A percentile compares a stretch with the other conserved stretches of the same genome.
Conservation (phyloP, 1,284 basidiomycete genomes). For the Ceratobasidium sp. region DNA sequence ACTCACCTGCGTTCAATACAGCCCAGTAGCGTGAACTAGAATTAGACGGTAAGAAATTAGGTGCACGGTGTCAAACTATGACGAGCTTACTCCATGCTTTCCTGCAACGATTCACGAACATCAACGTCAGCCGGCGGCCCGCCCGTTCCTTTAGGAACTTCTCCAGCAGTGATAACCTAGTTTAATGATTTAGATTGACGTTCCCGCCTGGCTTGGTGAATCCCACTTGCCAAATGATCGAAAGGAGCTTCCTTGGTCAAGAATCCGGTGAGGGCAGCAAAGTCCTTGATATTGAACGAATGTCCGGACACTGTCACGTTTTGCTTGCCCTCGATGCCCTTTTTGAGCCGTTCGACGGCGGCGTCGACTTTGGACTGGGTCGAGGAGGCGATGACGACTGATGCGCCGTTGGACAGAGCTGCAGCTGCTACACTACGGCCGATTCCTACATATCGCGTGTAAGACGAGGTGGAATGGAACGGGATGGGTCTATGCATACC, state of each 20-base stretch:
- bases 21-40: slow-evolving; percentile 1
- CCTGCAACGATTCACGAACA: neutral
- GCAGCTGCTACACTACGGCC: slow-evolving; percentile 31
- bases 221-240: slow-evolving; percentile 25
- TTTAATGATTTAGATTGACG: neutral
- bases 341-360: slow-evolving; percentile 31
- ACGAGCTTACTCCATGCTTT: slow-evolving; percentile 3
- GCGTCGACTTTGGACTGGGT: slow-evolving; percentile 33
- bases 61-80: neutral
- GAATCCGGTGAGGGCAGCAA: slow-evolving; percentile 5
- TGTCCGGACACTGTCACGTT: slow-evolving; percentile 3
- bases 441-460: slow-evolving; percentile 4
- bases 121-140: neutral
- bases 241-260: slow-evolving; percentile 34
- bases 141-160: neutral
- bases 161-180: slow-evolving; percentile 31
- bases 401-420: slow-evolving; percentile 36
- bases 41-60: too few relatives aligned
- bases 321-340: neutral
- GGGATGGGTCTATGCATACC: neutral
- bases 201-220: too few relatives aligned
- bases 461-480: neutral
- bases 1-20: slow-evolving; percentile 4
- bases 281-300: slow-evolving; percentile 22
- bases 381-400: slow-evolving; percentile 38